These are phyloP conservation scores for Tuber calosporum DNA, from an alignment of 495 filamentous ascomycete genomes.

Conservation along the genomic window DNA sequence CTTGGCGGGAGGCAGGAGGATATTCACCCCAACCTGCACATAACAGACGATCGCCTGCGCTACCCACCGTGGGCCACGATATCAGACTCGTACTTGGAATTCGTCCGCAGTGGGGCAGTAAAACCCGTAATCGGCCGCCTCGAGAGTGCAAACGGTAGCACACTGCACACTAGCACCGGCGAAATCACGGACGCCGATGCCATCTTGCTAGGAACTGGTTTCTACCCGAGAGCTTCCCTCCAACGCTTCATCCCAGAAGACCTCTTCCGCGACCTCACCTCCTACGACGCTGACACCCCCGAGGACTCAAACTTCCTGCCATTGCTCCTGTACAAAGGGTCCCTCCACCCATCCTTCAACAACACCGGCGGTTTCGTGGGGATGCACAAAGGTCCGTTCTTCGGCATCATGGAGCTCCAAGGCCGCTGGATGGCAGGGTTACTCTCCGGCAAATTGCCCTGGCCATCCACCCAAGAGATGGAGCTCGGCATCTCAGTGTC, in stretches of 20 bases:
- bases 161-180: neutral
- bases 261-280: constrained; percentile 44
- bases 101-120: constrained; percentile 61
- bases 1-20: constrained; percentile 60
- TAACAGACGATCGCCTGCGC: constrained; percentile 40
- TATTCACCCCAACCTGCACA: constrained; percentile 45
- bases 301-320: constrained; percentile 52
- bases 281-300: constrained; percentile 3
- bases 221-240: constrained; percentile 55
- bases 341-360: constrained; percentile 53
- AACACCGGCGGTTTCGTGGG: constrained; percentile 68
- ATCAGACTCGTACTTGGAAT: constrained; percentile 63
- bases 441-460: constrained; percentile 42
- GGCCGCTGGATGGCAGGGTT: constrained; percentile 55
- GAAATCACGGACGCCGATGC: constrained; percentile 51
- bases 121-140: constrained; percentile 43
- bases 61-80: constrained; percentile 61
- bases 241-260: constrained; percentile 52
- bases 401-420: constrained; percentile 83
- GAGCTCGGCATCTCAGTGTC: constrained; percentile 35
- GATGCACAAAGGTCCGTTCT: constrained; percentile 79
- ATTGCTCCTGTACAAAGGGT: constrained; percentile 60
- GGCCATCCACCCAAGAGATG: constrained; percentile 25
- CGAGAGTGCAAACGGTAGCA: constrained; percentile 15
- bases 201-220: constrained; percentile 72